Conservation (phyloP, 148 eudicot species). For the Diospyros kaki region DNA sequence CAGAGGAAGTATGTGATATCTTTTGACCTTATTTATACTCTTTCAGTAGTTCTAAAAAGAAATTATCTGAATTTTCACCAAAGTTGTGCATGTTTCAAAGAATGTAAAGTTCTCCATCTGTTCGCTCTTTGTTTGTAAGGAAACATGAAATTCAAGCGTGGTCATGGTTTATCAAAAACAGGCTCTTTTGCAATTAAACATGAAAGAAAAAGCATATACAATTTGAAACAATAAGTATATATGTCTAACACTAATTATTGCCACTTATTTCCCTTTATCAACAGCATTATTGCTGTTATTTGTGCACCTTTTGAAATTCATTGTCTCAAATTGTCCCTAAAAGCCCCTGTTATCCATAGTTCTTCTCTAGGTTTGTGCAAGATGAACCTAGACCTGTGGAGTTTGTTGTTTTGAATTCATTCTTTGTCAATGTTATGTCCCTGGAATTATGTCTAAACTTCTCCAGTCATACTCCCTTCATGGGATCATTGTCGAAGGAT, state of each 20-base stretch:
- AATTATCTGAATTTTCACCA: too few relatives aligned
- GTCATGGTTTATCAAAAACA: background rate
- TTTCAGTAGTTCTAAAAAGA: background rate
- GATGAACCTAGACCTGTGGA: background rate
- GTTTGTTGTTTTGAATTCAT: background rate
- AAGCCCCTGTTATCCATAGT: too few relatives aligned
- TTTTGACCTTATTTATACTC: constrained; percentile 2
- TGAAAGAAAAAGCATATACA: background rate
- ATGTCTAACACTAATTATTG: background rate
- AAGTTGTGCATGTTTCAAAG: background rate
- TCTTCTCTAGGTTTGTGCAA: background rate
- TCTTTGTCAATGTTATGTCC: background rate
- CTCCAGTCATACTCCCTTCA: background rate
- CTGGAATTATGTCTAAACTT: too few relatives aligned
- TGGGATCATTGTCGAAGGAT: too few relatives aligned
- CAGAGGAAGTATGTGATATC: constrained; percentile 65
- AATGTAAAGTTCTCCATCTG: too few relatives aligned
- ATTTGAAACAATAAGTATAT: background rate
- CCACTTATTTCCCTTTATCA: background rate
- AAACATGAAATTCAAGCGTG: background rate
- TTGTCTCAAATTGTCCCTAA: too few relatives aligned
- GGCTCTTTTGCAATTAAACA: background rate
- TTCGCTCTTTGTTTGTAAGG: background rate
- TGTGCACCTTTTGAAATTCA: too few relatives aligned
- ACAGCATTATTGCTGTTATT: background rate